Evolutionary conservation across 345 rosid species (phyloP).

Genomic region (Salix arbutifolia): DNA sequence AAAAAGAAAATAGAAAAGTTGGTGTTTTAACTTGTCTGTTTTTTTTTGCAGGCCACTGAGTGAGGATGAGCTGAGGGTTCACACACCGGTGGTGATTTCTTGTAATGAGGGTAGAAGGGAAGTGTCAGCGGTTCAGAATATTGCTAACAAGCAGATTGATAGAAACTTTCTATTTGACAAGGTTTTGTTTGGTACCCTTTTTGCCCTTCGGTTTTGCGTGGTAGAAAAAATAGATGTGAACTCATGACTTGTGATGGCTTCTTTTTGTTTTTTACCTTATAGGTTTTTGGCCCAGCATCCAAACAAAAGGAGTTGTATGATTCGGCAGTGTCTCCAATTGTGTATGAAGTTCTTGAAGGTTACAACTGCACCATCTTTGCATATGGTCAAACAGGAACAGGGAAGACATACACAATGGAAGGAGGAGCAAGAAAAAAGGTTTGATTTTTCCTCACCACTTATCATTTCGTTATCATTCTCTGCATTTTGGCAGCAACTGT

Average conservation of each 20-base stretch:
- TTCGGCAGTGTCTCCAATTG: constrained; percentile 82
- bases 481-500: not conserved
- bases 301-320: constrained; percentile 83
- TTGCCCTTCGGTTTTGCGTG: not conserved
- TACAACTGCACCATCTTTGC: constrained; percentile 99
- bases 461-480: not conserved
- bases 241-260: not conserved
- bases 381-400: constrained; percentile 97
- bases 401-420: constrained; percentile 99
- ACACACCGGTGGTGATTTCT: constrained; percentile 83
- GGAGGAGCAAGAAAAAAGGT: constrained; percentile 98
- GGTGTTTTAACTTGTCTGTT: no score
- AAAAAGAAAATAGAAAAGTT: no score
- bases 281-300: constrained; percentile 96
- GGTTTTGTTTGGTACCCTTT: constrained; percentile 35
- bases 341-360: constrained; percentile 95
- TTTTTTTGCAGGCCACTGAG: constrained; percentile 48
- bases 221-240: not conserved
- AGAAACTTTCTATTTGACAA: constrained; percentile 89
- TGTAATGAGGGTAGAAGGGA: constrained; percentile 84
- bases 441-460: not conserved
- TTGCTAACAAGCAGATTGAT: constrained; percentile 95
- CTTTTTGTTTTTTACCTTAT: not conserved
- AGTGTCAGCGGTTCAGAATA: constrained; percentile 79
- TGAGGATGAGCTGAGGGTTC: constrained; percentile 70